These are phyloP conservation scores for Ailanthus altissimus DNA, from an alignment of 345 rosid genomes.

Conservation along the genomic window DNA sequence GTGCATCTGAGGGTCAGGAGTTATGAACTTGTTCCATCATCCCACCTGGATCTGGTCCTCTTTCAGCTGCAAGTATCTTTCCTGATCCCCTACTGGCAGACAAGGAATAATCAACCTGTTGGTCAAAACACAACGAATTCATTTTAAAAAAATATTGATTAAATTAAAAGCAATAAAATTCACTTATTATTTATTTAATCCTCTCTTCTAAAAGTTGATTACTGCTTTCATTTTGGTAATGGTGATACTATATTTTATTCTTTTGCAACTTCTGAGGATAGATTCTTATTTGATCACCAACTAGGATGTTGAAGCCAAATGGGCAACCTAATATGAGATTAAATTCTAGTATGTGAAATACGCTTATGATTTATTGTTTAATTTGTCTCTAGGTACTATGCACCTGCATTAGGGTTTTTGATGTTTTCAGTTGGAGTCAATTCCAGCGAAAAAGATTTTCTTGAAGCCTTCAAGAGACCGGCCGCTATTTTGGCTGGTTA, in stretches of 20 bases:
- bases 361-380: constrained; percentile 15
- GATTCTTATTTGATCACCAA: background rate
- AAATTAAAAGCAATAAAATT: background rate
- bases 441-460: constrained; percentile 84
- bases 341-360: background rate
- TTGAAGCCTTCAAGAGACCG: constrained; percentile 84
- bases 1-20: background rate
- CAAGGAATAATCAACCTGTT: background rate
- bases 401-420: constrained; percentile 91
- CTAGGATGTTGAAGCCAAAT: background rate
- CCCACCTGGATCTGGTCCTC: background rate
- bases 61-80: background rate
- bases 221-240: background rate
- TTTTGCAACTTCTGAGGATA: background rate
- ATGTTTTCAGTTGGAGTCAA: constrained; percentile 98
- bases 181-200: background rate
- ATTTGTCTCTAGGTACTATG: constrained; percentile 71
- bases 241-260: background rate
- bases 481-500: constrained; percentile 75
- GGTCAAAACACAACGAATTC: background rate
- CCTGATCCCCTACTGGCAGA: background rate
- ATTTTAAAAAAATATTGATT: background rate
- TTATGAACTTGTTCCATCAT: background rate
- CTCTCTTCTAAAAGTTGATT: background rate
- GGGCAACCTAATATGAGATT: background rate